Base-by-base conservation (phyloP, 257 asterid species). In the Gardenia jasminoides region DNA sequence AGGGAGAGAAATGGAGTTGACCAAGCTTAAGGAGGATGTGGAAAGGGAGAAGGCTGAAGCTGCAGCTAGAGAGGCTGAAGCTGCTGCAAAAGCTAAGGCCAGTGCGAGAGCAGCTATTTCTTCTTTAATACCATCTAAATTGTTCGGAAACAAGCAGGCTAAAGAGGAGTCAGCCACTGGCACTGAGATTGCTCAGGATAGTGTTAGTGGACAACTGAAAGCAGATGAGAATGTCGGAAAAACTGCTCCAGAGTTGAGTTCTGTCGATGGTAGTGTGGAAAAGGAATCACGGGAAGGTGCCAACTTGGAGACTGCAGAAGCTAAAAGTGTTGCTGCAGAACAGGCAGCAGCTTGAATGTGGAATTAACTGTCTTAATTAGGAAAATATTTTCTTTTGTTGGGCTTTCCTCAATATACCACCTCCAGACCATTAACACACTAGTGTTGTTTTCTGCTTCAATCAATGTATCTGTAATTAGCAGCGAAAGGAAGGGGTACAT, bases 1-100 rank as follows among this genome's bases (percentile, higher is more conserved):
- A 81, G 97, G 91, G 73, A 90, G 90, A 72, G 98, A 92, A 28
- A 96, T 88, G 39, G 99, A 90, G 89, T 84, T 95, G 84, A 81
- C 88, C 7, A 90, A 89, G 80, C 82, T 95, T 64, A 89, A 87
- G 66, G 81, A 84, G n/a, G 93, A 90, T 56, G 78, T 95, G 0
- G 97, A 93, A 58, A 87, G 86, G 83, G 94, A 89, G 90, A 91
- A 89, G 83, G 92, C 90, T 16, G 92, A 88, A 69, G 92, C 92
- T 33, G 96, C 88, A 15, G 99, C 96, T 50, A 89, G 85, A 82
- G 95, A 79, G 62, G 96, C 86, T 52, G 97, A 92, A 83, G 98
- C 89, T 76, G 97, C 97, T 5, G 97, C 89, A 77, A 86, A 76
- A 56, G 92, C 90, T 1, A 95, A 93, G 87, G 94, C 89, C 9